phyloP scores from a whole-genome alignment of 192 early-diverging fungal genomes.

The Haplosporangium gracile region DNA sequence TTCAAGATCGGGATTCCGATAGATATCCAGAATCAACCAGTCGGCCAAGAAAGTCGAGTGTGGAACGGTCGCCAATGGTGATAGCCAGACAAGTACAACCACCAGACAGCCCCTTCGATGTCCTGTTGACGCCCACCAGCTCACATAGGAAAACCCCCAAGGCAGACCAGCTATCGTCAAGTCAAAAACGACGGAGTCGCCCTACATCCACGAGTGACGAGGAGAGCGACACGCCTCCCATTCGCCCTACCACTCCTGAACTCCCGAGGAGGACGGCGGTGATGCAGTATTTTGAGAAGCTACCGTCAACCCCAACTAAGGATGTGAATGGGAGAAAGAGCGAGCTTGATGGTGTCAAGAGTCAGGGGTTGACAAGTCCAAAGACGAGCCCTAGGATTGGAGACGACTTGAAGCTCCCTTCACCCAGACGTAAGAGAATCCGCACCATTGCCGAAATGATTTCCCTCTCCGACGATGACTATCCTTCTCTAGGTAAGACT shows the following conservation, averaged over 20 bases:
- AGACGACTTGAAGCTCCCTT: constrained; percentile 22
- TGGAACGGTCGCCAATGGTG: neutral
- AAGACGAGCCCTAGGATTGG: neutral
- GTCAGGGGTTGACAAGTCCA: neutral
- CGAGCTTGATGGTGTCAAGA: neutral
- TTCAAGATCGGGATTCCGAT: neutral
- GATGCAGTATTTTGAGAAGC: neutral
- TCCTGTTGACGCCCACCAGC: neutral
- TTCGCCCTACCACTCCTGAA: neutral
- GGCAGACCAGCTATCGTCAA: neutral
- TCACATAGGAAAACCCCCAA: neutral
- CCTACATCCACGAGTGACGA: neutral
- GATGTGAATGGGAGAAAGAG: neutral
- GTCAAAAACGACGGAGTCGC: neutral
- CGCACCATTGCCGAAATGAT: neutral
- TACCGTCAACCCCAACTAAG: neutral
- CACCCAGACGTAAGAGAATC: constrained; percentile 17
- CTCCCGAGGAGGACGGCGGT: neutral
- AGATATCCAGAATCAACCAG: neutral
- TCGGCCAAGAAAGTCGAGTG: neutral
- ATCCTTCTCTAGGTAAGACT: neutral
- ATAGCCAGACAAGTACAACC: neutral
- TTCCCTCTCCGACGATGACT: constrained; percentile 32
- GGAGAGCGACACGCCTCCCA: neutral
- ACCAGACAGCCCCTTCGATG: neutral